Base-by-base conservation (phyloP, 176 grass and related monocot genomes). In the Ananas comosus region DNA sequence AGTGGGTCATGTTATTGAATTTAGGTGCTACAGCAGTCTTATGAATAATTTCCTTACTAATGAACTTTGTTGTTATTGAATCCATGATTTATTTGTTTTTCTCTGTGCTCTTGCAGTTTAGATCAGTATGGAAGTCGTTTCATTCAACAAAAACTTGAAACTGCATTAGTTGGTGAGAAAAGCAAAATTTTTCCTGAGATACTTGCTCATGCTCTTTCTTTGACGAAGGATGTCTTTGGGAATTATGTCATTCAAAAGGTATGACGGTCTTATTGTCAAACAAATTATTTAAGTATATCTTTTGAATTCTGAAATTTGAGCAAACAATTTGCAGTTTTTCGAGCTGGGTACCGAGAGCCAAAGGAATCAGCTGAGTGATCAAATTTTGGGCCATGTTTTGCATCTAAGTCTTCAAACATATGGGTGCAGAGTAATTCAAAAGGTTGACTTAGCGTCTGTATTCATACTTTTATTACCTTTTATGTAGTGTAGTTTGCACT, bases 201-300 rank as follows among this genome's bases (percentile, higher is more conserved):
- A 16, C 13, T 70, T 11, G 48, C 70, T 64, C 56, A 63, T 50
- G 54, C 68, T 74, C 49, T 53, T 33, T 21, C 65, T 10, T 27
- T 84, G 54, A 68, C 76, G 53, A 70, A 57, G 33, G 66, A 79
- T 19, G 81, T 70, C 23, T 84, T 84, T 70, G 81, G 71, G 16
- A 84, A 84, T 65, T 78, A 79, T 79, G 76, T 78, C 42, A 25
- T 82, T 53, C 80, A 82, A 72, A 82, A 77, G 67, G 80, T 82
- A 59, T 81, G 50, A 9, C 10, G 18, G 49, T 24, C n/a, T 50
- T 51, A n/a, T 49, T 25, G 13, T 28, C 22, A 47, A 65, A 51
- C 50, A 51, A 65, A 10, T 65, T 27, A 49, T 73, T 24, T 22
- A 63, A 24, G 14, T 49, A 13, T 50, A 11, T 21, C 63, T 24